Evolutionary conservation across 305 asterid genomes (phyloP), one percentile per base, ranked within the genome.

Genomic region (Nicotiana rustica): DNA sequence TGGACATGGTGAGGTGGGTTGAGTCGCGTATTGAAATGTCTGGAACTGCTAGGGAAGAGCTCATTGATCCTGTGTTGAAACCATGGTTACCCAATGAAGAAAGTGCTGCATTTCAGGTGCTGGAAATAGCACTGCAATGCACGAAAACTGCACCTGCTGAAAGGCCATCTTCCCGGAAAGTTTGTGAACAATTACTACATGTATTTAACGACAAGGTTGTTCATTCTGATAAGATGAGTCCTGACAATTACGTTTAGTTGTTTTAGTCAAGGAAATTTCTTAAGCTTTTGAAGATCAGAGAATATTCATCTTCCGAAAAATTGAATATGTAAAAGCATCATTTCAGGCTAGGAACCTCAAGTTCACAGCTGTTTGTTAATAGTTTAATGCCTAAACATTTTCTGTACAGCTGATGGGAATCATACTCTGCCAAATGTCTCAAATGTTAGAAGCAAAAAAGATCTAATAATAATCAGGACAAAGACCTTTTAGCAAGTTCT

Each of bases 1-100:
- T 92, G 89, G 96, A 95, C 85, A 93, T 93, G 96, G 98, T 94
- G 77, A 89, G 95, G 88, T 95, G 99, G 99, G 91, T 90, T 13
- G 98, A 95, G 77, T 88, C 91, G 0, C 84, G 65, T 9, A 77
- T 89, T 64, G 95, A 91, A 84, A 86, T 84, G 88, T 89, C 86
- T 66, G 88, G 85, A 75, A 83, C 90, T 17, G 88, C 79, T 12
- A 71, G 81, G 9, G 94, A 92, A 64, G 92, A 90, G 87, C 83
- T 95, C 15, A 82, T 92, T 49, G 99, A 95, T 88, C 92, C 98
- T 4, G 85, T 82, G 64, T 56, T 95, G 47, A 90, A 91, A 83
- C 97, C 98, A 10, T 83, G 91, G 55, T 82, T 91, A 57, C 94
- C 94, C 18, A 83, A 87, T 36, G 97, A 95, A 87, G 96, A 90